Evolutionary conservation across 192 early-diverging fungal genomes (phyloP).

Genomic region (Gigaspora rosea): DNA sequence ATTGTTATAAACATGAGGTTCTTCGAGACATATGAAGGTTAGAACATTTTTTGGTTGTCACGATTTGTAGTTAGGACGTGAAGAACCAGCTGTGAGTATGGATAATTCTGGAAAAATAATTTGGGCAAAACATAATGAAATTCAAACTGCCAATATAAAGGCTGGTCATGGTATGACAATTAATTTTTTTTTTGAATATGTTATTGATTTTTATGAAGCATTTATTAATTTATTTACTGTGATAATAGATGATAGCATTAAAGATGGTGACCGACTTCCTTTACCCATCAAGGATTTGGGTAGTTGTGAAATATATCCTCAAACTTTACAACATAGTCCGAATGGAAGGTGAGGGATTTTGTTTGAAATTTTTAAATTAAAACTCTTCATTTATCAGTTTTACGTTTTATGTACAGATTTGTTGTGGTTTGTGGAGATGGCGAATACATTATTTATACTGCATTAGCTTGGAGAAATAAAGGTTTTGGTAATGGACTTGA

Average conservation of each 20-base stretch:
- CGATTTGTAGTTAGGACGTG: slow-evolving; percentile 70
- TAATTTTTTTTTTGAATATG: background rate
- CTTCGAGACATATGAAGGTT: background rate
- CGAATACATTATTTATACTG: slow-evolving; percentile 99
- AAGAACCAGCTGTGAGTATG: slow-evolving; percentile 97
- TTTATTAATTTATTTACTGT: background rate
- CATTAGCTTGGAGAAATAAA: slow-evolving; percentile 99
- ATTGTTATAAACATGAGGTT: too few species aligned
- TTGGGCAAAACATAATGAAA: slow-evolving; percentile 97
- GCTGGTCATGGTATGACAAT: slow-evolving; percentile 56
- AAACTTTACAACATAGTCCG: slow-evolving; percentile 93
- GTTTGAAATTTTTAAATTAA: background rate
- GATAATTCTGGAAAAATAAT: slow-evolving; percentile 96
- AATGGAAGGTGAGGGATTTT: slow-evolving; percentile 65
- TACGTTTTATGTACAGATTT: slow-evolving; percentile 51
- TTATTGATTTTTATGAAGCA: background rate
- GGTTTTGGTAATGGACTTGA: slow-evolving; percentile 92
- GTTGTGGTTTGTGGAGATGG: slow-evolving; percentile 99
- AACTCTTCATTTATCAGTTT: background rate
- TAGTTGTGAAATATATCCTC: slow-evolving; percentile 96
- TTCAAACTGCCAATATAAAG: slow-evolving; percentile 94
- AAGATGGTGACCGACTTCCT: slow-evolving; percentile 90
- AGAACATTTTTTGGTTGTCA: background rate
- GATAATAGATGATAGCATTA: slow-evolving; percentile 72
- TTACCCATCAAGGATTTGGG: slow-evolving; percentile 92